Conservation (phyloP, 768 basidiomycete species). For the Tricholoma furcatifolium region DNA sequence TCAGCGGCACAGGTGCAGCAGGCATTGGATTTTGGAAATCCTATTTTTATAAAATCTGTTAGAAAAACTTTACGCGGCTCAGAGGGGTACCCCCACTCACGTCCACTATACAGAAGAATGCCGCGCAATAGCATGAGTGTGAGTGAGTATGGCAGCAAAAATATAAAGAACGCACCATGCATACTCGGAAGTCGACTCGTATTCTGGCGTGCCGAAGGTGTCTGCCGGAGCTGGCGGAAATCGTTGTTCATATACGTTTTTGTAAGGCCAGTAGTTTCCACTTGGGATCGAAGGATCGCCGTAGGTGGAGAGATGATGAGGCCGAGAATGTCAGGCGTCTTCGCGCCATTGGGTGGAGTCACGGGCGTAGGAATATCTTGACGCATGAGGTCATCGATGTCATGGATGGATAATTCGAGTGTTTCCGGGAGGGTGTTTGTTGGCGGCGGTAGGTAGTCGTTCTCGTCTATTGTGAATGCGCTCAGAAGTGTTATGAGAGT, state of each 20-base stretch:
- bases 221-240: conserved; percentile 72
- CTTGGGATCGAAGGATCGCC: conserved; percentile 61
- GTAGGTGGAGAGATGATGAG: conserved; percentile 63
- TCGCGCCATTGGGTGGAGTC: conserved; percentile 46
- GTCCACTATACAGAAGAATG: conserved; percentile 29
- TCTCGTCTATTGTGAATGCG: conserved; percentile 39
- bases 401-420: conserved; percentile 44
- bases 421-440: conserved; percentile 36
- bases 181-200: conserved; percentile 85
- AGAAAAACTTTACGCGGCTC: conserved; percentile 18
- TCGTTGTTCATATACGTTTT: conserved; percentile 83
- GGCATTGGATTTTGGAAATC: conserved; percentile 12
- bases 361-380: conserved; percentile 30
- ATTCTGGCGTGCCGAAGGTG: conserved; percentile 70
- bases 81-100: conserved; percentile 38
- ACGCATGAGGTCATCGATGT: conserved; percentile 48
- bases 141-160: neutral
- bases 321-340: conserved; percentile 50
- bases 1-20: conserved; percentile 3
- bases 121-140: neutral
- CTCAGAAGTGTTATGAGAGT: conserved; percentile 22
- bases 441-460: conserved; percentile 30
- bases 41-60: conserved; percentile 8
- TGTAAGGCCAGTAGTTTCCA: conserved; percentile 65
- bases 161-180: conserved; percentile 51